These are phyloP conservation scores for Lipomyces starkeyi DNA, from an alignment of 805 yeast species.

Conservation along the genomic window DNA sequence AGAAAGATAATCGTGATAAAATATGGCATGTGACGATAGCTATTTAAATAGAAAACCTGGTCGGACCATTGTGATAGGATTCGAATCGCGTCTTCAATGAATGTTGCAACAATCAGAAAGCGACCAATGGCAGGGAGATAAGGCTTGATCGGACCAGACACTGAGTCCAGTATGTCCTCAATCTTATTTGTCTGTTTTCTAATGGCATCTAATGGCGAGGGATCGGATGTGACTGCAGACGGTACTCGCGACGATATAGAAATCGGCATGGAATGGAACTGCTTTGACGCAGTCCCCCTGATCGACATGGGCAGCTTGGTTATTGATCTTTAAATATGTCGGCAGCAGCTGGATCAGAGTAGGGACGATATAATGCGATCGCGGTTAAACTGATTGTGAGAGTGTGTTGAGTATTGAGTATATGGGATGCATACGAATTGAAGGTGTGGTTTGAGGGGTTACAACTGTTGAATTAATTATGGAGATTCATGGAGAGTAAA, in stretches of 20 bases:
- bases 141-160: constrained; percentile 39
- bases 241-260: constrained; percentile 33
- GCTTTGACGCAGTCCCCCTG: constrained; percentile 37
- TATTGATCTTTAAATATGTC: not conserved
- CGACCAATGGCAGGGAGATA: constrained; percentile 86
- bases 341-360: not conserved
- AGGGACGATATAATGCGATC: not conserved
- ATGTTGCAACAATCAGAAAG: constrained; percentile 89
- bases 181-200: constrained; percentile 34
- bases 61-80: constrained; percentile 88
- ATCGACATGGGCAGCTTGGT: constrained; percentile 28
- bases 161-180: constrained; percentile 34
- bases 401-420: not conserved
- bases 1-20: constrained; percentile 79
- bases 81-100: constrained; percentile 85
- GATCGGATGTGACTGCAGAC: constrained; percentile 31
- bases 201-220: constrained; percentile 35
- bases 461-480: not conserved
- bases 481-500: no score
- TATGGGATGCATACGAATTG: not conserved
- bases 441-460: not conserved
- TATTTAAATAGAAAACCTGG: constrained; percentile 83
- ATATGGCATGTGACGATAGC: constrained; percentile 77
- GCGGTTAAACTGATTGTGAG: not conserved
- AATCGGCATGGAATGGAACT: constrained; percentile 38